Evolutionary conservation across 192 early-diverging fungal genomes (phyloP).

Genomic region (Podila horticola): DNA sequence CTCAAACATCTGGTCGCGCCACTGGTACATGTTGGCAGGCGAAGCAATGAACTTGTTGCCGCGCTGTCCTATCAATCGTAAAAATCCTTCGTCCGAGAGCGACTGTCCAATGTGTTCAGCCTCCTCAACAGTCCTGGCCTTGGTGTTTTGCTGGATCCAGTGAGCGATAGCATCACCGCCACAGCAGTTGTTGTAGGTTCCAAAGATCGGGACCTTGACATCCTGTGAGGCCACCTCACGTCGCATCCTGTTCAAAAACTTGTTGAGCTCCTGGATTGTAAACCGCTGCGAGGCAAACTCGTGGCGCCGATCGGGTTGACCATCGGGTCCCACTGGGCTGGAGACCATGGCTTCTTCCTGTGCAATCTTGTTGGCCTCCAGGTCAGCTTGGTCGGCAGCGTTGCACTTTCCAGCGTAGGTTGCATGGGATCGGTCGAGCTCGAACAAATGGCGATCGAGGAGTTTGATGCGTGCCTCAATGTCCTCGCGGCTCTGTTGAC

Average conservation of each 20-base stretch:
- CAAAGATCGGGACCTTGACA: slow-evolving; percentile 76
- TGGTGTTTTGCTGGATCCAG: slow-evolving; percentile 79
- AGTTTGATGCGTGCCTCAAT: slow-evolving; percentile 61
- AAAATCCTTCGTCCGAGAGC: slow-evolving; percentile 67
- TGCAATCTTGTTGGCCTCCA: slow-evolving; percentile 52
- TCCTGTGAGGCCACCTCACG: slow-evolving; percentile 69
- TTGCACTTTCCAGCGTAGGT: slow-evolving; percentile 62
- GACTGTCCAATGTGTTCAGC: slow-evolving; percentile 78
- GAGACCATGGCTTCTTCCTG: slow-evolving; percentile 16
- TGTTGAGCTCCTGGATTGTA: slow-evolving; percentile 69
- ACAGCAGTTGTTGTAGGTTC: slow-evolving; percentile 68
- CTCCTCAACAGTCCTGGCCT: slow-evolving; percentile 66
- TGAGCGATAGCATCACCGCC: slow-evolving; percentile 73
- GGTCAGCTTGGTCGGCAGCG: slow-evolving; percentile 72
- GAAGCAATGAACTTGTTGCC: slow-evolving; percentile 75
- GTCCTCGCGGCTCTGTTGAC: slow-evolving; percentile 52
- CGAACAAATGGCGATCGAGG: slow-evolving; percentile 55
- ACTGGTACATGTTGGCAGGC: slow-evolving; percentile 75
- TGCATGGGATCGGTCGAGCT: slow-evolving; percentile 55
- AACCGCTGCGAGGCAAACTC: slow-evolving; percentile 68
- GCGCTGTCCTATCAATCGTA: slow-evolving; percentile 74
- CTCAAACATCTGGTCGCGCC: slow-evolving; percentile 68
- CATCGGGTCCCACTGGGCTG: background rate
- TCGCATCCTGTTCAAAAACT: slow-evolving; percentile 70
- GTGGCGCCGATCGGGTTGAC: slow-evolving; percentile 19